Conservation (phyloP, 2,329 filamentous ascomycete genomes). For the Fusarium siculi region DNA sequence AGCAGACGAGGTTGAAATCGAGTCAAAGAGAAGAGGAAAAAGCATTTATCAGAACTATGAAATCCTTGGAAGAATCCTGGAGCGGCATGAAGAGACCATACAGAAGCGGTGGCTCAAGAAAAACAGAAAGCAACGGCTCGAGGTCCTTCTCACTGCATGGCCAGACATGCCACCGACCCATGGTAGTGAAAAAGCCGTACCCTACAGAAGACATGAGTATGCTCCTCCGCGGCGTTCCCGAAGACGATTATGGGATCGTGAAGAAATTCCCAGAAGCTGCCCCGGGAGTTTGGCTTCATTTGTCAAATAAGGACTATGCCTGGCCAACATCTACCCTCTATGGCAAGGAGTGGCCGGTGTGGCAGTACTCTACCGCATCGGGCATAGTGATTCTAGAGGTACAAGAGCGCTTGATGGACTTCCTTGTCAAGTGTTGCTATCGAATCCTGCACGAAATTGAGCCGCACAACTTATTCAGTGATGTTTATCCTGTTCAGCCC, state of each 20-base stretch:
- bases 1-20: not conserved
- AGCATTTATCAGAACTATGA: not conserved
- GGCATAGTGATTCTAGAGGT: not conserved
- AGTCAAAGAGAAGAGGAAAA: not conserved
- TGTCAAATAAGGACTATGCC: not conserved
- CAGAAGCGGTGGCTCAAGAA: not conserved
- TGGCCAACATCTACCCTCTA: not conserved
- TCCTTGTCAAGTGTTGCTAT: not conserved
- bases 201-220: not conserved
- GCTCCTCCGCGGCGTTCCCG: not conserved
- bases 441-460: rapidly evolving
- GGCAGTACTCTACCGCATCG: rapidly evolving
- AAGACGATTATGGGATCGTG: not conserved
- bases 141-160: not conserved
- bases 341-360: not conserved
- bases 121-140: not conserved
- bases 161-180: not conserved
- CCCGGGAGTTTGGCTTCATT: not conserved
- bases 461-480: rapidly evolving
- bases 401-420: not conserved
- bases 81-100: not conserved
- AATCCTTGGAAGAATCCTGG: rapidly evolving
- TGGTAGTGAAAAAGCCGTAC: not conserved
- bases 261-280: not conserved
- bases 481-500: rapidly evolving